These are phyloP conservation scores for Sporothrix variecibatus DNA, from an alignment of 2,329 filamentous ascomycete species.

Conservation along the genomic window DNA sequence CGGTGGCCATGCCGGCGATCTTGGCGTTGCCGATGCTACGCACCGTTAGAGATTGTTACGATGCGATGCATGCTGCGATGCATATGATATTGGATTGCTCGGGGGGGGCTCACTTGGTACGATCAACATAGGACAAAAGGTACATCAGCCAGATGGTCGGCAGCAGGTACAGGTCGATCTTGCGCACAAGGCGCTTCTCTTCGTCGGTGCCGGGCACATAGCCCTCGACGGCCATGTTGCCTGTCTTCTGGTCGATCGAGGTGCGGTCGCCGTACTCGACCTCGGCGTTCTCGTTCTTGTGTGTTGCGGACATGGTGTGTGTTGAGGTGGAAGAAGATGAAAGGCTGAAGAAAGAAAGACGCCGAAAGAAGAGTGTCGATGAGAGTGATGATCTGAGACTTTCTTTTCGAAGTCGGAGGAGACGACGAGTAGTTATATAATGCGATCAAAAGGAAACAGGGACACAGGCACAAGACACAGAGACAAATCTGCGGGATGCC, in stretches of 20 bases:
- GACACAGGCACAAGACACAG: neutral
- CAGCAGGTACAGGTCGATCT: slow-evolving; percentile 38
- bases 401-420: neutral
- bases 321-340: neutral
- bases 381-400: neutral
- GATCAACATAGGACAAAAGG: slow-evolving; percentile 56
- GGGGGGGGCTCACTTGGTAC: slow-evolving; percentile 44
- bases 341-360: too few species aligned
- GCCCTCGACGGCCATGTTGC: neutral
- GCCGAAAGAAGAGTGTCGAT: neutral
- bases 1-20: slow-evolving; percentile 41
- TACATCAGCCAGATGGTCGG: slow-evolving; percentile 43
- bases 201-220: slow-evolving; percentile 18
- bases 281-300: slow-evolving; percentile 7
- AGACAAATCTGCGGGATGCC: slow-evolving; percentile 2
- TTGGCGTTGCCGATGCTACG: slow-evolving; percentile 48
- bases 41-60: too few species aligned
- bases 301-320: neutral
- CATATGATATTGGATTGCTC: neutral
- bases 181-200: slow-evolving; percentile 30
- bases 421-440: neutral
- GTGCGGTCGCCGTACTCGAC: slow-evolving; percentile 15
- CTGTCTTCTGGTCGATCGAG: neutral
- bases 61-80: neutral
- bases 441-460: neutral